Evolutionary conservation across 805 yeast species (phyloP).

Genomic region (Tetrapisispora arboricola): DNA sequence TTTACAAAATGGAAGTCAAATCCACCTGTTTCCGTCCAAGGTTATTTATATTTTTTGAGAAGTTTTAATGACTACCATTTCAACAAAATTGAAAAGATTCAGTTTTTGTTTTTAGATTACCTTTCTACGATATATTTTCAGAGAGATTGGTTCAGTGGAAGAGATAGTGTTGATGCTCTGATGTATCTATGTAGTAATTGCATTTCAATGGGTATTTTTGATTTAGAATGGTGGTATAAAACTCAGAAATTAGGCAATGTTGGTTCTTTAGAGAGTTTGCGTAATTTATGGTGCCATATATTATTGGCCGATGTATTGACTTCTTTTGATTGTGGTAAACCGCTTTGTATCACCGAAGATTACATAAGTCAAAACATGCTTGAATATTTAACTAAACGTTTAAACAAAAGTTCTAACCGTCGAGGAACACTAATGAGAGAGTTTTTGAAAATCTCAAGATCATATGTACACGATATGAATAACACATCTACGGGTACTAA

Average conservation of each 20-base stretch:
- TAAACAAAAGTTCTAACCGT: not conserved
- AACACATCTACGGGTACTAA: constrained; percentile 4
- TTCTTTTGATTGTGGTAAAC: constrained; percentile 25
- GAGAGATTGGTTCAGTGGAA: constrained; percentile 15
- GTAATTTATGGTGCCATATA: constrained; percentile 16
- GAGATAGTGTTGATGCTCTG: constrained; percentile 16
- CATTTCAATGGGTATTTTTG: constrained; percentile 18
- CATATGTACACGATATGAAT: constrained; percentile 10
- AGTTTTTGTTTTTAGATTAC: constrained; percentile 19
- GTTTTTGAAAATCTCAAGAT: constrained; percentile 10
- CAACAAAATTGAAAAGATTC: constrained; percentile 22
- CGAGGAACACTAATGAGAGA: constrained; percentile 6
- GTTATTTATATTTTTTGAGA: constrained; percentile 12
- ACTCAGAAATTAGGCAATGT: constrained; percentile 7
- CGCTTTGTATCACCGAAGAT: constrained; percentile 14
- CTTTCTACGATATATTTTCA: constrained; percentile 10
- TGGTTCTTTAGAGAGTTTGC: constrained; percentile 9
- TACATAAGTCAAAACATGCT: constrained; percentile 5
- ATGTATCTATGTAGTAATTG: constrained; percentile 14
- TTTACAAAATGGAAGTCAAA: constrained; percentile 10
- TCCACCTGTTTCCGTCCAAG: constrained; percentile 12
- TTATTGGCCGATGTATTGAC: constrained; percentile 19
- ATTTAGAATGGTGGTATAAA: constrained; percentile 15
- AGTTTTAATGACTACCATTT: constrained; percentile 16
- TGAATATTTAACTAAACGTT: not conserved